Evolutionary conservation across 495 filamentous ascomycete species (phyloP).

Genomic region (Rhypophila decipiens): DNA sequence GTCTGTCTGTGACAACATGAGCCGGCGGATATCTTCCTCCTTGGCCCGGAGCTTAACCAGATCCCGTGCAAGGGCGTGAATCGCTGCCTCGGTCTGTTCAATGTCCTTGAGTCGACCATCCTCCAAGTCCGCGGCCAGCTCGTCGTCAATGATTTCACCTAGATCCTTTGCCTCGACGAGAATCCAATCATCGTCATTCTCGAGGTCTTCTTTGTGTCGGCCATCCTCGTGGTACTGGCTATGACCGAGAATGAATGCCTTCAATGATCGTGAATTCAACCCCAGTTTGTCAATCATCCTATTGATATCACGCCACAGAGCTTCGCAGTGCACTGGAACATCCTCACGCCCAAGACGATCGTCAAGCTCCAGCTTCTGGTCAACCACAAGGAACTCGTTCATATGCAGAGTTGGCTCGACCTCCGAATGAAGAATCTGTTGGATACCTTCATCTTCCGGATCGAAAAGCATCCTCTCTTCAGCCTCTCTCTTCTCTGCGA

Average conservation of each 20-base stretch:
- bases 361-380: slow-evolving; percentile 16
- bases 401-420: slow-evolving; percentile 42
- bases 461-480: slow-evolving; percentile 47
- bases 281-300: slow-evolving; percentile 92
- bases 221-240: slow-evolving; percentile 40
- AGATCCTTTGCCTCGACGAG: slow-evolving; percentile 66
- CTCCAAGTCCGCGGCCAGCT: slow-evolving; percentile 54
- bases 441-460: slow-evolving; percentile 51
- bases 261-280: slow-evolving; percentile 71
- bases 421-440: slow-evolving; percentile 41
- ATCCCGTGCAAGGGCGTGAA: slow-evolving; percentile 58
- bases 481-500: slow-evolving; percentile 39
- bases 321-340: slow-evolving; percentile 47
- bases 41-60: slow-evolving; percentile 60
- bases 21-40: slow-evolving; percentile 65
- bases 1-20: slow-evolving; percentile 56
- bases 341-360: slow-evolving; percentile 52
- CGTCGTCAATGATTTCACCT: slow-evolving; percentile 45
- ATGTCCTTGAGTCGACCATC: slow-evolving; percentile 58
- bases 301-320: slow-evolving; percentile 87
- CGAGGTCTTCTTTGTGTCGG: slow-evolving; percentile 52
- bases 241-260: slow-evolving; percentile 65
- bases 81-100: slow-evolving; percentile 53
- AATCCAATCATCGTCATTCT: slow-evolving; percentile 58
- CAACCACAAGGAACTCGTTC: slow-evolving; percentile 49